Evolutionary conservation across 164 flowering plant genomes (phyloP), one percentile per base, ranked within the genome.

Genomic region (Macadamia tetraphylla): DNA sequence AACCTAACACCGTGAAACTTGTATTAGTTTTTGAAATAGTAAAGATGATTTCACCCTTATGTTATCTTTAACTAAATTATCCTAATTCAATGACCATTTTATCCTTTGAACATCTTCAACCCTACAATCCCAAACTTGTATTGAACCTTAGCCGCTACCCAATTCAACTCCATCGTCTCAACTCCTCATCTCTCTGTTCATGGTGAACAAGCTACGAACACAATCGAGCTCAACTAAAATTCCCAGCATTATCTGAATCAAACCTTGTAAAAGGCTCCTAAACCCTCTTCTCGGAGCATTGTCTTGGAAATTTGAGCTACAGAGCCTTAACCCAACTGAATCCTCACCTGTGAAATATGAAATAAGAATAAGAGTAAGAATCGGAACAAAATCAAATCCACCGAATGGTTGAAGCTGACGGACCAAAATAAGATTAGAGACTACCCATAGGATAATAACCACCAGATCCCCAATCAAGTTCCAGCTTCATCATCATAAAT

Each of bases 251-350:
- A 6, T 14, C 2, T n/a, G 31, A 67, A 43, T 12, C 72, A 71
- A 69, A 94, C 97, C 96, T 90, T 92, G 83, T 90, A 94, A 46
- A 94, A 89, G 43, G 98, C 92, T 14, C 91, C 88, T 57, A 94
- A 0, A 18, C 97, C 97, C 73, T 94, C 94, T n/a, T 92, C 81
- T 32, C 76, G 78, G 64, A 94, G 84, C 97, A 92, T 94, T 71
- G 68, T 89, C 81, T 49, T 87, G 8, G 95, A 82, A 57, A 94
- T 90, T 10, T 75, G 72, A 1, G 29, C 85, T 0, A 92, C 99
- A 1, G 97, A 90, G 70, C 99, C 97, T 71, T 94, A 97, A 44
- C 99, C 99, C 75, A 94, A 64, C 65, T 94, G 99, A 73, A 94
- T 90, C 67, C 97, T 88, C 78, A 92, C 98, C 99, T 94, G 74